Evolutionary conservation across 148 eudicot species (phyloP).

Genomic region (Rhododendron vialii): DNA sequence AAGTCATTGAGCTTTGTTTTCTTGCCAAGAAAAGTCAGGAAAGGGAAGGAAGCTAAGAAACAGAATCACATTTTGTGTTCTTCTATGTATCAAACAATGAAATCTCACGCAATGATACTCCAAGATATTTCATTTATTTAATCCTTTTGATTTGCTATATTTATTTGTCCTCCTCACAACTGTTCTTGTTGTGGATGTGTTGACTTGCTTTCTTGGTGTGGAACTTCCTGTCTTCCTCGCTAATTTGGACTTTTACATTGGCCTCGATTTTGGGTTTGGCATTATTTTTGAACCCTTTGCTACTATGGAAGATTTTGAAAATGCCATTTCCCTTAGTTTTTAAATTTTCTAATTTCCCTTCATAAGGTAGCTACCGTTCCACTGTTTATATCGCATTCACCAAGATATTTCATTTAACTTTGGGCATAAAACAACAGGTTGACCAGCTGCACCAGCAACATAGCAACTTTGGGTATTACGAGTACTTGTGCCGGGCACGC

Average conservation of each 20-base stretch:
- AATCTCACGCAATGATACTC: not conserved
- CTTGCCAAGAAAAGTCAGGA: not conserved
- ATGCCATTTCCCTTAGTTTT: not conserved
- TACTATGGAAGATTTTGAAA: not conserved
- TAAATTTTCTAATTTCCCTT: not conserved
- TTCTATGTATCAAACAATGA: not conserved
- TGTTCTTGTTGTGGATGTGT: not conserved
- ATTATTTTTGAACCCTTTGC: not conserved
- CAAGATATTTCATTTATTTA: not conserved
- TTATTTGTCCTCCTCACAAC: not conserved
- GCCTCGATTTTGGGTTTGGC: not conserved
- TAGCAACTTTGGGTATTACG: not conserved
- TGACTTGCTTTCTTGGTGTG: not conserved
- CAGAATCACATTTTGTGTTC: not conserved
- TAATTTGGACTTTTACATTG: not conserved
- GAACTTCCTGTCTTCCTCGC: not conserved
- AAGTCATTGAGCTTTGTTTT: conserved; percentile 4
- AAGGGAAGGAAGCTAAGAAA: not conserved
- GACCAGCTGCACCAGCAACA: not conserved
- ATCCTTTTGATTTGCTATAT: not conserved
- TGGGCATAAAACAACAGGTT: not conserved
- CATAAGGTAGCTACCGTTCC: not conserved
- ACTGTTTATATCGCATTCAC: not conserved
- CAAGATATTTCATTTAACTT: not conserved
- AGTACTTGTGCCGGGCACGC: not conserved